Conservation (phyloP, 2,329 filamentous ascomycete genomes). For the Fusarium foetens region DNA sequence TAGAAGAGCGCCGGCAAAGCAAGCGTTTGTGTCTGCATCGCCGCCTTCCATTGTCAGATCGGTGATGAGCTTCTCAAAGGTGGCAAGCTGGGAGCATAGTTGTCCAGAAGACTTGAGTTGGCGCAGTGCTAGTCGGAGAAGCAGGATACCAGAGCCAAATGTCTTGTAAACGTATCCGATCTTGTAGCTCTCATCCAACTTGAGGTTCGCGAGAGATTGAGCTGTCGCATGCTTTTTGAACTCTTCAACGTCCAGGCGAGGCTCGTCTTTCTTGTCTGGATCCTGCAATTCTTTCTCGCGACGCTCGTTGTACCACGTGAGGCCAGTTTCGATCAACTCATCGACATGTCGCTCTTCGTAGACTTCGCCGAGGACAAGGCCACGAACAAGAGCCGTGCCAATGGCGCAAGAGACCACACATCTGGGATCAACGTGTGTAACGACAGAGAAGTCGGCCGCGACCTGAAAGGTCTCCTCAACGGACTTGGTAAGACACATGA, state of each 20-base stretch:
- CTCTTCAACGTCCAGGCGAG: slow-evolving; percentile 53
- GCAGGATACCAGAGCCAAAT: slow-evolving; percentile 58
- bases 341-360: slow-evolving; percentile 53
- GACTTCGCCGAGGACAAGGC: slow-evolving; percentile 58
- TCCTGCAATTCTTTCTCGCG: slow-evolving; percentile 36
- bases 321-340: slow-evolving; percentile 52
- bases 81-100: slow-evolving; percentile 31
- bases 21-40: slow-evolving; percentile 65
- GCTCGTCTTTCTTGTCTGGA: slow-evolving; percentile 44
- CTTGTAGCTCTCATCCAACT: slow-evolving; percentile 56
- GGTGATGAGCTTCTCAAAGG: slow-evolving; percentile 60
- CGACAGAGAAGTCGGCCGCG: slow-evolving; percentile 54
- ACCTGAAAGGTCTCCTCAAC: slow-evolving; percentile 56
- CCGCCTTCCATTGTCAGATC: slow-evolving; percentile 62
- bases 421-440: slow-evolving; percentile 62
- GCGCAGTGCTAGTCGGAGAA: slow-evolving; percentile 57
- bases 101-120: slow-evolving; percentile 34
- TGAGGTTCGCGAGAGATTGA: slow-evolving; percentile 51
- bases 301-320: slow-evolving; percentile 51
- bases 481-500: slow-evolving; percentile 56
- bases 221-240: slow-evolving; percentile 54
- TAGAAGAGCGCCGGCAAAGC: slow-evolving; percentile 61
- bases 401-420: slow-evolving; percentile 62
- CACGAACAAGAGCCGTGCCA: slow-evolving; percentile 58
- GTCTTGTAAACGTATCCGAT: slow-evolving; percentile 67